Base-by-base conservation (phyloP, 495 filamentous ascomycete genomes). In the Penicillium lividum region DNA sequence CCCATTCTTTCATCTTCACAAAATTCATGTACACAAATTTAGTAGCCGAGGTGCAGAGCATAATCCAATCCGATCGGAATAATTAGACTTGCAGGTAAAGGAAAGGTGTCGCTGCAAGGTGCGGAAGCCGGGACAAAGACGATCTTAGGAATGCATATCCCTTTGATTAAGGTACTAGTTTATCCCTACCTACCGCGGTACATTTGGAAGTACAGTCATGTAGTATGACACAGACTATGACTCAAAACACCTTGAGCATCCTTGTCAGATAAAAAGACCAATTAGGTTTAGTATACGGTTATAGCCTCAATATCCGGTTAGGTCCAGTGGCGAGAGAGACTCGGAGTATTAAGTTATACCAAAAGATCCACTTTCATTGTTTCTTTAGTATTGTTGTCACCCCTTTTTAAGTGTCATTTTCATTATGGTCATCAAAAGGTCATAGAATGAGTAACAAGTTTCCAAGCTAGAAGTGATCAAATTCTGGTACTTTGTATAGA, bases 111-210 rank as follows among this genome's bases (percentile, higher is more conserved):
- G 60, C 54, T 58, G 59, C 59, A 65, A 61, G 63, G 65, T 40
- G 38, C 65, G 60, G 61, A 49, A 55, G 42, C 51, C 59, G 56
- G 59, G 42, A 44, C 40, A 33, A 47, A 56, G 62, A 43, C 52
- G 58, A 62, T 62, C 59, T 9, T 46, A 57, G 27, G 54, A 60
- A 65, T 65, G 62, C 58, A 57, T 29, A 64, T 59, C 57, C 54
- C 58, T 63, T 58, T 36, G 8, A 38, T 22, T 22, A 22, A 22
- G 22, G 22, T 22, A 22, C 22, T 36, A 36, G 8, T 1, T 36
- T 36, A 36, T 36, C 33, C 33, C 33, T 40, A 40, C 22, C 22
- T 22, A 22, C 22, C 22, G 22, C 1, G 1, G 22, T 22, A 22
- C 22, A 22, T 22, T 22, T 22, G 22, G 22, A 22, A 22, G 22